Evolutionary conservation across 441 rosid genomes (phyloP).

Genomic region (Rhodomyrtus psidioides): DNA sequence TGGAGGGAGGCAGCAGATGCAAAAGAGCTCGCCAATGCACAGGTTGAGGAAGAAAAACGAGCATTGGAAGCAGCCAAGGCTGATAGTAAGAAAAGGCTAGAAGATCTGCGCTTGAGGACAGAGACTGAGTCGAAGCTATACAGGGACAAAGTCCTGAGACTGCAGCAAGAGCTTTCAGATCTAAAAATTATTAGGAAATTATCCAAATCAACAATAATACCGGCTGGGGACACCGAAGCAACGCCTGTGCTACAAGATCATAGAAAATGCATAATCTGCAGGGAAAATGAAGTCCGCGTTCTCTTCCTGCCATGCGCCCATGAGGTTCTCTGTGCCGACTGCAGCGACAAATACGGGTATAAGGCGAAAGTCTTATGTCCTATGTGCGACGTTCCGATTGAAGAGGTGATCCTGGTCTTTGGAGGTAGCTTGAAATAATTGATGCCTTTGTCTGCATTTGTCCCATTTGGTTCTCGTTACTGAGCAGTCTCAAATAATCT

Average conservation of each 20-base stretch:
- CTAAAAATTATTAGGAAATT: not conserved
- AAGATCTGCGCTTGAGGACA: not conserved
- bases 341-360: not conserved
- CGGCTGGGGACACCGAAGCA: not conserved
- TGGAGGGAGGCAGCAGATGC: not conserved
- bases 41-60: not conserved
- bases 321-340: not conserved
- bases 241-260: not conserved
- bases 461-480: not conserved
- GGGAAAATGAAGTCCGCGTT: not conserved
- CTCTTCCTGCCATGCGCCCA: not conserved
- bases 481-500: not conserved
- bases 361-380: not conserved
- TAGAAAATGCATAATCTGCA: not conserved
- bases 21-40: not conserved
- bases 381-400: not conserved
- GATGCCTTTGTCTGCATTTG: not conserved
- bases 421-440: not conserved
- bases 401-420: not conserved
- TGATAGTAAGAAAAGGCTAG: not conserved
- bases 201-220: too few species aligned
- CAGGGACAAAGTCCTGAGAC: not conserved
- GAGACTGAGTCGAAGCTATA: not conserved
- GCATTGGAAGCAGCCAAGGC: not conserved
- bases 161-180: not conserved